Conservation (phyloP, 805 yeast genomes). For the Torulaspora franciscae region DNA sequence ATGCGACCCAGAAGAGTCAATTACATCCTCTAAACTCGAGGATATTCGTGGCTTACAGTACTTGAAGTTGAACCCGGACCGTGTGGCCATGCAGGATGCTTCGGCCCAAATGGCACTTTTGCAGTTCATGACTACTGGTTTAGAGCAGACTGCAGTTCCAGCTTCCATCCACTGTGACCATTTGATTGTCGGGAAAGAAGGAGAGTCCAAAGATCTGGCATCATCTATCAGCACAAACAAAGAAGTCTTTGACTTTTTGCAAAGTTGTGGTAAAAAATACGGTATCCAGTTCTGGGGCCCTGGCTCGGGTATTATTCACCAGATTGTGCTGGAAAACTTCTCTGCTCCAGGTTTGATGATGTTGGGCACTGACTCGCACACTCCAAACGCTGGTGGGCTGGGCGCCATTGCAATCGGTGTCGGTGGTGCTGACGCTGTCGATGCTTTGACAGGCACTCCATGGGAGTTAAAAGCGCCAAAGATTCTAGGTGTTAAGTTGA, state of each 20-base stretch:
- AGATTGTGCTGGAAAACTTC: slow-evolving; percentile 93
- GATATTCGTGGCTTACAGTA: slow-evolving; percentile 81
- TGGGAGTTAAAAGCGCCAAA: slow-evolving; percentile 99
- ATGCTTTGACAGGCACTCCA: slow-evolving; percentile 92
- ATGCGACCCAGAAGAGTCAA: slow-evolving; percentile 79
- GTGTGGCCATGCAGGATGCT: slow-evolving; percentile 99
- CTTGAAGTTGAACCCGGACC: slow-evolving; percentile 89
- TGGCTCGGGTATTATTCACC: slow-evolving; percentile 98
- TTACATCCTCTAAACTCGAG: slow-evolving; percentile 47
- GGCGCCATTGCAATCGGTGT: slow-evolving; percentile 99
- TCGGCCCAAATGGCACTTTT: slow-evolving; percentile 98
- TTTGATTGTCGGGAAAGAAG: slow-evolving; percentile 92
- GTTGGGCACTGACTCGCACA: slow-evolving; percentile 98
- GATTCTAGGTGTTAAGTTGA: slow-evolving; percentile 86
- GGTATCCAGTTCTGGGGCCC: slow-evolving; percentile 99
- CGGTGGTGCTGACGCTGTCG: slow-evolving; percentile 99
- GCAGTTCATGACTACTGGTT: slow-evolving; percentile 96
- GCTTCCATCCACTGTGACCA: slow-evolving; percentile 98
- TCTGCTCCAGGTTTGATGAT: slow-evolving; percentile 95
- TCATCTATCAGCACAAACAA: slow-evolving; percentile 80
- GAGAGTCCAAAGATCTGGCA: slow-evolving; percentile 78
- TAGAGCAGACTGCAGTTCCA: slow-evolving; percentile 83
- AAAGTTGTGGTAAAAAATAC: slow-evolving; percentile 88
- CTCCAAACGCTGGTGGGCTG: slow-evolving; percentile 98
- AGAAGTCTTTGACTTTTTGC: slow-evolving; percentile 93